Evolutionary conservation across 1,139 yeast species (phyloP).

Genomic region (Candida sp.): DNA sequence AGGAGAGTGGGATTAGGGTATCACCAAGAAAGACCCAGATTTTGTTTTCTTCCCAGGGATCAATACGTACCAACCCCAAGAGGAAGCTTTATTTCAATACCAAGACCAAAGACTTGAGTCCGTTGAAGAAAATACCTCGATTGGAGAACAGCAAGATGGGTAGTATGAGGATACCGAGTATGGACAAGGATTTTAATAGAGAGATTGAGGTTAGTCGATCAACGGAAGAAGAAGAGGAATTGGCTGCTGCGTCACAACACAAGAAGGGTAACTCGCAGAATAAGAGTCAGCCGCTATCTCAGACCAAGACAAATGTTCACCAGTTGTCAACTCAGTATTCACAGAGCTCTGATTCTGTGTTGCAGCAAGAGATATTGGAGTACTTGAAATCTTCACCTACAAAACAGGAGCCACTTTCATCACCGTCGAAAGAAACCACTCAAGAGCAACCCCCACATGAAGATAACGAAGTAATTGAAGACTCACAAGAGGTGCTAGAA

Average conservation of each 20-base stretch:
- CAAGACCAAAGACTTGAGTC: conserved; percentile 5
- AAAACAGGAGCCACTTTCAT: background rate
- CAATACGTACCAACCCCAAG: conserved; percentile 10
- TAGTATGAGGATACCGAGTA: background rate
- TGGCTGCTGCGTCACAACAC: too few species aligned
- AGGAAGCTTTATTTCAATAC: background rate
- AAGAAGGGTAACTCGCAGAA: background rate
- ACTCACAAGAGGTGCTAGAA: conserved; percentile 21
- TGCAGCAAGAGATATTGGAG: background rate
- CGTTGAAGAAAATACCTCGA: conserved; percentile 4
- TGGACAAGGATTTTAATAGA: background rate
- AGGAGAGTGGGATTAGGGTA: background rate
- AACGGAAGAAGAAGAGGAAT: background rate
- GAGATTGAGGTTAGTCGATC: background rate
- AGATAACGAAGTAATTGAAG: conserved; percentile 21
- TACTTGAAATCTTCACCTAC: conserved; percentile 1
- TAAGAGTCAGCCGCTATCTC: background rate
- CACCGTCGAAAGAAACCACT: background rate
- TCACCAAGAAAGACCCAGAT: conserved; percentile 1
- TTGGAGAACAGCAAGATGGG: background rate
- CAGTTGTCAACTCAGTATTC: conserved; percentile 18
- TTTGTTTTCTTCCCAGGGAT: conserved; percentile 5
- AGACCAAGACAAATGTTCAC: background rate
- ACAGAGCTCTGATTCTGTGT: conserved; percentile 7
- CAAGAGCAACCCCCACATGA: conserved; percentile 21